Evolutionary conservation across 1,284 basidiomycete genomes (phyloP).

Genomic region (Tausonia pullulans): DNA sequence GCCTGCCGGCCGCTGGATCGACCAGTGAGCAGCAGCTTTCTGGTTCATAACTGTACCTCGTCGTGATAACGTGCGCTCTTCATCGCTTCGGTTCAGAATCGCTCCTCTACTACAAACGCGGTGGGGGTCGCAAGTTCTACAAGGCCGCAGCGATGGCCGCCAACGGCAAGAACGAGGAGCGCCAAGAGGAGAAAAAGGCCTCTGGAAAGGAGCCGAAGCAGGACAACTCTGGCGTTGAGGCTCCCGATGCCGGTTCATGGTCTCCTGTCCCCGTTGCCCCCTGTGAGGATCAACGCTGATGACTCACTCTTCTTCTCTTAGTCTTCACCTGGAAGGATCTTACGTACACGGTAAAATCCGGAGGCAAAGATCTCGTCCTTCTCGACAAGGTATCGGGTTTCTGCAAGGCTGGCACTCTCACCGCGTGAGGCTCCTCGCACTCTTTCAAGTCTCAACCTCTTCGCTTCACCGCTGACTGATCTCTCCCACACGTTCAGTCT

Average conservation of each 20-base stretch:
- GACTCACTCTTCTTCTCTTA: conserved; percentile 1
- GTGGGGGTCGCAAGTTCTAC: conserved; percentile 27
- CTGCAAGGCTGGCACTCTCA: conserved; percentile 41
- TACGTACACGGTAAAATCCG: conserved; percentile 36
- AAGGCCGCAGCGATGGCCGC: conserved; percentile 12
- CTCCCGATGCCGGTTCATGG: not conserved
- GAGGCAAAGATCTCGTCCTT: conserved; percentile 33
- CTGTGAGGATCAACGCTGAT: not conserved
- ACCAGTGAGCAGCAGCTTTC: conserved; percentile 13
- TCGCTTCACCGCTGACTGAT: not conserved
- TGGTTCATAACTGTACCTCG: not conserved
- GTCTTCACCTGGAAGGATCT: conserved; percentile 39
- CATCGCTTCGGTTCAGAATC: conserved; percentile 14
- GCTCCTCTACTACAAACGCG: conserved; percentile 29
- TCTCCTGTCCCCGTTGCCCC: not conserved
- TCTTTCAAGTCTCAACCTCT: not conserved
- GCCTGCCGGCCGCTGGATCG: conserved; percentile 27
- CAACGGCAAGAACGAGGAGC: not conserved
- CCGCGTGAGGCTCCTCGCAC: conserved; percentile 17
- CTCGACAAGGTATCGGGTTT: conserved; percentile 41
- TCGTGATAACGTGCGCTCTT: not conserved
- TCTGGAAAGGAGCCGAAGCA: not conserved
- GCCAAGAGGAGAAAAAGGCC: conserved; percentile 24
- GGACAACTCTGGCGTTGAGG: not conserved
- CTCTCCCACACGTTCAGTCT: not conserved